These are phyloP conservation scores for Byssoonygena ceratinophila DNA, from an alignment of 2,329 filamentous ascomycete species.

Conservation along the genomic window DNA sequence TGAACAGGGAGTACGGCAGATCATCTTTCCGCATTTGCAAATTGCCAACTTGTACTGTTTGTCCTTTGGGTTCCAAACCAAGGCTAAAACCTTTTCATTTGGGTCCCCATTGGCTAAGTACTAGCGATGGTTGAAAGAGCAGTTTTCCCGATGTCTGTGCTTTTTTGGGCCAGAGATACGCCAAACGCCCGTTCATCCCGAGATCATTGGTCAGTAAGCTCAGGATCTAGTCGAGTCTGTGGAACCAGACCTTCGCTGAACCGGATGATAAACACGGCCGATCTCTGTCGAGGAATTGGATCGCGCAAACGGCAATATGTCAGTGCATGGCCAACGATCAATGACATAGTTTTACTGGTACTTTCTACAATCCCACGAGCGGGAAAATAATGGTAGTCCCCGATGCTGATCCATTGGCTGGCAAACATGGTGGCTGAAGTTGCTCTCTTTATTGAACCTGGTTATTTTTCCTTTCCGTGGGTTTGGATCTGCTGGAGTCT, in stretches of 20 bases:
- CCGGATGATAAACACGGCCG: not conserved
- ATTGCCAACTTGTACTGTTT: too few species aligned
- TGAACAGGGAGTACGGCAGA: slow-evolving; percentile 1
- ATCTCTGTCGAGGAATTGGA: slow-evolving; percentile 5
- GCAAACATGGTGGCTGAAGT: too few species aligned
- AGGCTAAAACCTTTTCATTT: not conserved
- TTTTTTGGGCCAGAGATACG: not conserved
- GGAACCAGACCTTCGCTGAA: slow-evolving; percentile 1
- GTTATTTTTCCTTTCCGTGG: not conserved
- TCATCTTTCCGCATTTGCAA: too few species aligned
- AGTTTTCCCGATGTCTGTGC: slow-evolving; percentile 3
- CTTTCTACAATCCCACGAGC: not conserved
- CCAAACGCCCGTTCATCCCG: not conserved
- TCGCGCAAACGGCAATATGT: slow-evolving; percentile 5
- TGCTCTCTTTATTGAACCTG: slow-evolving; percentile 1
- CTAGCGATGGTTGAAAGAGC: not conserved
- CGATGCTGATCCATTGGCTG: not conserved
- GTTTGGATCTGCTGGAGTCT: not conserved
- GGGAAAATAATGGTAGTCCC: not conserved
- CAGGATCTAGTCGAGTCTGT: slow-evolving; percentile 5
- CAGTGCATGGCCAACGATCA: not conserved
- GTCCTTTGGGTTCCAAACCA: too few species aligned
- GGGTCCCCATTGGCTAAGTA: too few species aligned
- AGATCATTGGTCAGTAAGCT: not conserved
- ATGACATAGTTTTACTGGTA: not conserved